phyloP scores from a whole-genome alignment of 2,329 filamentous ascomycete genomes.

The Dothideomycetes sp. region DNA sequence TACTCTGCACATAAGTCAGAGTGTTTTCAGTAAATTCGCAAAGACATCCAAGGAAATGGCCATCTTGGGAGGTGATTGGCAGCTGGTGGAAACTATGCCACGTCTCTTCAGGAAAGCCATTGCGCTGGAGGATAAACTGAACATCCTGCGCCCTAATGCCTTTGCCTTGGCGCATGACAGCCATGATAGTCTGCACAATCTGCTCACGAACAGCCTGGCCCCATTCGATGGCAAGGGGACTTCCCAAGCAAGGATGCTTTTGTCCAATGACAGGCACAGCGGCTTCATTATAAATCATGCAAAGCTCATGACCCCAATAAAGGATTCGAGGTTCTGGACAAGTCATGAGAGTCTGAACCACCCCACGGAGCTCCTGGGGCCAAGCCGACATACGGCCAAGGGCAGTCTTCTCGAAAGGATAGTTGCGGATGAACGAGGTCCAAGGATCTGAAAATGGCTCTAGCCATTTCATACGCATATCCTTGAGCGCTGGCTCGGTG shows the following conservation, averaged over 20 bases:
- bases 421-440: constrained; percentile 17
- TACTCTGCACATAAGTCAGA: constrained; percentile 1
- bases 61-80: constrained; percentile 18
- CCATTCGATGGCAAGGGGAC: constrained; percentile 14
- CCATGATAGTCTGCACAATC: constrained; percentile 1
- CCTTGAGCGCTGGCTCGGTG: not conserved
- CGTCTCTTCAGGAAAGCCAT: constrained; percentile 23
- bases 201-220: not conserved
- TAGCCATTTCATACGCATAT: constrained; percentile 5
- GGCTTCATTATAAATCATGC: constrained; percentile 30
- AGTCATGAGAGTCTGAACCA: constrained; percentile 21
- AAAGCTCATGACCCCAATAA: constrained; percentile 23
- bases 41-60: constrained; percentile 10
- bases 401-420: constrained; percentile 22
- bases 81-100: constrained; percentile 23
- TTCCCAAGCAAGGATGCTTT: constrained; percentile 19
- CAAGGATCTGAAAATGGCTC: constrained; percentile 5
- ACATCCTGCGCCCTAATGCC: not conserved
- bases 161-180: not conserved
- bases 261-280: constrained; percentile 26
- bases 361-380: constrained; percentile 19
- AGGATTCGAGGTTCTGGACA: constrained; percentile 24
- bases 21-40: constrained; percentile 13
- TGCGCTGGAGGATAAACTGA: not conserved
- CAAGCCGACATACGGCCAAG: constrained; percentile 23